Conservation (phyloP, 2,329 filamentous ascomycete genomes). For the Xylaria digitata region DNA sequence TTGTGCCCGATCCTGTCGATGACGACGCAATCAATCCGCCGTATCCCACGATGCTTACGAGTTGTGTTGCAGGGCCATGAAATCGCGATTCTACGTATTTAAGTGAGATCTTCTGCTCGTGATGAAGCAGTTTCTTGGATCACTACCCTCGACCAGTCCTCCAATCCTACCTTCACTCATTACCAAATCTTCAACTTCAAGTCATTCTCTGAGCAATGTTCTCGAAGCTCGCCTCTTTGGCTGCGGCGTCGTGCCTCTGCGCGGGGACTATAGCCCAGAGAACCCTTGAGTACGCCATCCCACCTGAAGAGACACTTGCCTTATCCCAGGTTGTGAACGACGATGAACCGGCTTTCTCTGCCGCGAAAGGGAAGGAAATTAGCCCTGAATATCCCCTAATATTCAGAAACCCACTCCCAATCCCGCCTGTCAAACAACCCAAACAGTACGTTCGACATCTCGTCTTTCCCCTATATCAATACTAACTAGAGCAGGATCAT, state of each 20-base stretch:
- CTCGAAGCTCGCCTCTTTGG: constrained; percentile 35
- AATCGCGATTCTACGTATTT: constrained; percentile 15
- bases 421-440: constrained; percentile 57
- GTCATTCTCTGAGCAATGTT: constrained; percentile 34
- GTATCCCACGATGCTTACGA: constrained; percentile 22
- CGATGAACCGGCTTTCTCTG: constrained; percentile 25
- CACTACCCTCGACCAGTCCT: constrained; percentile 15
- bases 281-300: constrained; percentile 38
- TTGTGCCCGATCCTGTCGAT: background rate
- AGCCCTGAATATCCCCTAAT: constrained; percentile 37
- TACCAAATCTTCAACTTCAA: constrained; percentile 12
- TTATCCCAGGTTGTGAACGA: constrained; percentile 42
- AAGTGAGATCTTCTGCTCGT: constrained; percentile 8
- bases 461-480: background rate
- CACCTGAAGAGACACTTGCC: constrained; percentile 40
- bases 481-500: constrained; percentile 44
- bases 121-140: constrained; percentile 21
- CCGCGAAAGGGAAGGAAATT: background rate
- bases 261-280: constrained; percentile 33
- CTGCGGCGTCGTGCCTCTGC: constrained; percentile 37
- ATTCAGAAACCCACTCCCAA: constrained; percentile 53
- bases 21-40: constrained; percentile 16
- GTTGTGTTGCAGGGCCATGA: background rate
- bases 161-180: constrained; percentile 10
- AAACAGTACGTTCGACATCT: constrained; percentile 51